Evolutionary conservation across 352 stramenopile genomes (phyloP).

Genomic region (Pythium scleroteichum): DNA sequence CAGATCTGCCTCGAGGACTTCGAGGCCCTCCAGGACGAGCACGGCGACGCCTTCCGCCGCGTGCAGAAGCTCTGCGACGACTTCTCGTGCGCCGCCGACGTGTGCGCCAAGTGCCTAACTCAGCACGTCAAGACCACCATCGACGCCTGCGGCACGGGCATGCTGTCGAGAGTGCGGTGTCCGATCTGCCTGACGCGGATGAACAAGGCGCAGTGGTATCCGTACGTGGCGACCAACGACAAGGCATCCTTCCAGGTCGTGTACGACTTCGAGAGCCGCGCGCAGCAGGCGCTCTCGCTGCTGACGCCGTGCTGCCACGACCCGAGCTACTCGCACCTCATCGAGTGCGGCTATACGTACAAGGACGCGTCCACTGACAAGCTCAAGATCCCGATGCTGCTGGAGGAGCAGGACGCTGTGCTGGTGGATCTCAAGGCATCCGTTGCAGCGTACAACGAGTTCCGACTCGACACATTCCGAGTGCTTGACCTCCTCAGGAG

Average conservation of each 20-base stretch:
- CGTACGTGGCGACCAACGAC: neutral
- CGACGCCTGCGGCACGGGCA: conserved; percentile 8
- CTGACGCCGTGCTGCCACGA: conserved; percentile 37
- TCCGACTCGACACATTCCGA: neutral
- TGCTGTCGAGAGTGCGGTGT: conserved; percentile 35
- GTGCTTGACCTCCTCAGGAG: neutral
- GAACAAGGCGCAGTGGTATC: conserved; percentile 24
- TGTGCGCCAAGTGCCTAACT: neutral
- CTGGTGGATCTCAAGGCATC: neutral
- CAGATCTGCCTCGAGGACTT: conserved; percentile 41
- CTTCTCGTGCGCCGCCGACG: neutral
- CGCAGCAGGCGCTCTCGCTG: conserved; percentile 22
- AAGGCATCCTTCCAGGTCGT: conserved; percentile 10
- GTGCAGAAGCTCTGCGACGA: conserved; percentile 4
- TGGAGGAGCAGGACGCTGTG: neutral
- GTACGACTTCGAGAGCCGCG: conserved; percentile 11
- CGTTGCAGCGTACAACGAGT: neutral
- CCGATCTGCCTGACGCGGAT: conserved; percentile 31
- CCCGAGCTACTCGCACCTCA: conserved; percentile 40
- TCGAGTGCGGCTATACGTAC: neutral
- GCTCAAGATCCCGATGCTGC: neutral
- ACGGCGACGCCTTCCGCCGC: neutral
- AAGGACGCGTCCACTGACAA: conserved; percentile 19
- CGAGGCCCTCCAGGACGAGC: conserved; percentile 2
- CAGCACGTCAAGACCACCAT: conserved; percentile 1